Conservation (phyloP, 495 filamentous ascomycete genomes). For the Hyaloscypha hepaticicola region DNA sequence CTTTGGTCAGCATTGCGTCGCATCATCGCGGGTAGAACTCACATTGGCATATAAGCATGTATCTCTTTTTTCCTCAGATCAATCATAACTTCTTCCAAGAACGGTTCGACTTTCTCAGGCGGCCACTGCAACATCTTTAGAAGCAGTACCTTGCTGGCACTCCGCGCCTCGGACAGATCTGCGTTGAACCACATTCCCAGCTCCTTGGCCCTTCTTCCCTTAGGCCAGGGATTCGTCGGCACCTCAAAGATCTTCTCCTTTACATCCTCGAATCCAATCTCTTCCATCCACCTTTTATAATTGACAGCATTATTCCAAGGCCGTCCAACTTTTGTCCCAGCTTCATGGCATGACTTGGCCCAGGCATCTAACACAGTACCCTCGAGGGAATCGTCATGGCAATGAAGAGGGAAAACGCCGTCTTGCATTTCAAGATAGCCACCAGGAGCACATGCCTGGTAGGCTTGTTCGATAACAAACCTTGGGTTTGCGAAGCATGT, state of each 20-base stretch:
- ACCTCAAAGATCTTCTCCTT: constrained; percentile 1
- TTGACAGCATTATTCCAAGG: neutral
- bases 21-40: neutral
- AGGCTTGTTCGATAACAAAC: constrained; percentile 40
- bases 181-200: constrained; percentile 3
- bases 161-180: neutral
- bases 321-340: neutral
- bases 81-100: neutral
- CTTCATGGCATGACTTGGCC: neutral
- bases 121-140: neutral
- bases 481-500: constrained; percentile 43
- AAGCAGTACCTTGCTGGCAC: neutral
- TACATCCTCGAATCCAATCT: constrained; percentile 1
- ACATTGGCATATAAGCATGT: neutral
- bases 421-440: constrained; percentile 50
- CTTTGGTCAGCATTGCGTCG: neutral
- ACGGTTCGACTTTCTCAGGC: neutral
- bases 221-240: neutral
- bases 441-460: constrained; percentile 43
- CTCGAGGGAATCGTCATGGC: constrained; percentile 21
- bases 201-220: constrained; percentile 1
- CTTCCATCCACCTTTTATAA: constrained; percentile 8
- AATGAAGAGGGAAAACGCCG: constrained; percentile 33
- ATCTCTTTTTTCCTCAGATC: neutral
- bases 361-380: neutral